Percentiles rank a stretch among this genome's conserved stretches.
These are phyloP conservation scores for Evernia prunastri DNA, from an alignment of 495 filamentous ascomycete species.

Conservation along the genomic window DNA sequence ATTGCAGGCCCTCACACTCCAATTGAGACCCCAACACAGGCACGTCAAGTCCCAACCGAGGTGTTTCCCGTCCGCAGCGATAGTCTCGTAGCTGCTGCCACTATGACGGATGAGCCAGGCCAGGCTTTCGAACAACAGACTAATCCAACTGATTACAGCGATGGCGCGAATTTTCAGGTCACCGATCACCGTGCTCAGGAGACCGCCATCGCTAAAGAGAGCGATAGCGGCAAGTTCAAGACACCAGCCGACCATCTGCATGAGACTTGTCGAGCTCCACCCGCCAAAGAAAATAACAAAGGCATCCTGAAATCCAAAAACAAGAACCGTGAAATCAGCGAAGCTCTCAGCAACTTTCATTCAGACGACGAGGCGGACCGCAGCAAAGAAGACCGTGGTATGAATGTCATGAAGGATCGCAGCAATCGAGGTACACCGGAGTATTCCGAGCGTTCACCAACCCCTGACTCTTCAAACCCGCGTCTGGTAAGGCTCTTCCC, in stretches of 20 bases:
- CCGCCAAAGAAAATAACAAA: background rate
- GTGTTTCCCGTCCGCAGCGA: slow-evolving; percentile 18
- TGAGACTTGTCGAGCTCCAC: background rate
- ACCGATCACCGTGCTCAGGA: background rate
- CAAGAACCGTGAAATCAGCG: background rate
- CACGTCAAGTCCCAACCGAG: background rate
- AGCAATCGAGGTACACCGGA: background rate
- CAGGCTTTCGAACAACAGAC: background rate
- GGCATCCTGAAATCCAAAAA: background rate
- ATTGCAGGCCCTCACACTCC: background rate
- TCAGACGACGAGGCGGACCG: background rate
- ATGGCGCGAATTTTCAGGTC: background rate
- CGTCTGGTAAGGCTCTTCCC: slow-evolving; percentile 14
- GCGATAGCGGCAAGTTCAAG: background rate
- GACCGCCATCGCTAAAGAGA: background rate
- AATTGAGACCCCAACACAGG: slow-evolving; percentile 6
- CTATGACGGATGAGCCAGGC: background rate
- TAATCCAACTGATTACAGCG: background rate
- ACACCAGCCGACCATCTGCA: background rate
- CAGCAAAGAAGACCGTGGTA: background rate
- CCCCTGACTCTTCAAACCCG: slow-evolving; percentile 5
- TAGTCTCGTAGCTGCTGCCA: slow-evolving; percentile 16
- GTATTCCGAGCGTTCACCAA: background rate
- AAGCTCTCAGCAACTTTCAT: background rate
- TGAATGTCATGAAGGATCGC: background rate